Conservation (phyloP, 768 basidiomycete species). For the Mycena filopes region DNA sequence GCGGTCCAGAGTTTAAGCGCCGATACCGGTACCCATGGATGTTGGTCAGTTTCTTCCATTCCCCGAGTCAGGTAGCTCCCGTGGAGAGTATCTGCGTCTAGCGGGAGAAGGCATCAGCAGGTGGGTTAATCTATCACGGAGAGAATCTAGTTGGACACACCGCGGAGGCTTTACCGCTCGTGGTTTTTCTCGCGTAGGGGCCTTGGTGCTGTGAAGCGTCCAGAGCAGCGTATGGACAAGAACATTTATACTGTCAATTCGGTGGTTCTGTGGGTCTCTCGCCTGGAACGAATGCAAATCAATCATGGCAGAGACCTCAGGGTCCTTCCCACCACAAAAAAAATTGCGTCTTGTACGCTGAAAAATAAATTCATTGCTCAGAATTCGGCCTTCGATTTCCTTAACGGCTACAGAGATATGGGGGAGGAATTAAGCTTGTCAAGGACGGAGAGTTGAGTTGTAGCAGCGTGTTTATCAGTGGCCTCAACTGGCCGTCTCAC, state of each 20-base stretch:
- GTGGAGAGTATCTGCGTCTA: background rate
- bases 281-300: background rate
- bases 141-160: background rate
- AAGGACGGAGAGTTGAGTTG: background rate
- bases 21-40: slow-evolving; percentile 20
- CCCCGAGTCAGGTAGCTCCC: slow-evolving; percentile 8
- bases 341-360: background rate
- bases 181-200: background rate
- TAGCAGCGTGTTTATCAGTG: slow-evolving; percentile 14
- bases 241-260: no score
- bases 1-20: background rate
- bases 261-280: no score
- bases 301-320: slow-evolving; percentile 1
- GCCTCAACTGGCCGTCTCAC: slow-evolving; percentile 3
- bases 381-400: background rate
- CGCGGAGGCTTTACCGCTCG: slow-evolving; percentile 12
- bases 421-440: background rate
- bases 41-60: slow-evolving; percentile 17
- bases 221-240: no score
- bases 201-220: no score
- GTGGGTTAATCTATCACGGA: slow-evolving; percentile 17
- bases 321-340: no score
- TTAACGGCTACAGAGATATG: background rate
- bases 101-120: slow-evolving; percentile 21
- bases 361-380: background rate